Evolutionary conservation across 768 basidiomycete genomes (phyloP), one percentile per base, ranked within the genome.

Genomic region (Leucocoprinus sp.): DNA sequence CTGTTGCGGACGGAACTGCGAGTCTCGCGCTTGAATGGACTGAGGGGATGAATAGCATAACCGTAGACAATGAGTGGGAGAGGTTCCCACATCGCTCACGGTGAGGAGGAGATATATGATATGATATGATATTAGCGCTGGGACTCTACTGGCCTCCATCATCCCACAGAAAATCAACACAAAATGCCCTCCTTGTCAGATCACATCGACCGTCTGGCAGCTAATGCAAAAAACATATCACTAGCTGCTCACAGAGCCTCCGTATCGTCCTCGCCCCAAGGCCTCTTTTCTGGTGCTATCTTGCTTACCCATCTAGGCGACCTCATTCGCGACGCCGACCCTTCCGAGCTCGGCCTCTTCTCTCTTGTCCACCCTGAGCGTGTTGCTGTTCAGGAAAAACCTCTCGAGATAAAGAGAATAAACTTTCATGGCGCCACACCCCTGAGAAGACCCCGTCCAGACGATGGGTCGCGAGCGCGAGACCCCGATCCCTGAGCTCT

Each of bases 41-140:
- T 71, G 35, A 92, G 76, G 2, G 92, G 88, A 54, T 93, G 84
- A 45, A 88, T 77, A 21, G 87, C 90, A 66, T 93, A 92, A 37
- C 92, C 92, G 60, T 93, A 93, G n/a, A 90, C 75, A 55, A 93
- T 74, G 56, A 74, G 62, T n/a, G 71, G 74, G 26, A 76, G 57
- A 14, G 74, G 74, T 57, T 74, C 71, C 74, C 74, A 74, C 68
- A 72, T 71, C 46, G 34, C 19, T 15, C 28, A 31, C 11, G 31
- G 31, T 11, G 34, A 21, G 43, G 43, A 48, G 35, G 42, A 36
- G 33, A 44, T 48, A 23, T 17, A 50, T 48, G 42, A 28, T 23
- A 39, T 37, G 44, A 11, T 28, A 28, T 12, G 14, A 31, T 3
- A 31, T 41, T 36, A 50, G 47, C 35, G 44, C 33, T 33, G 35